Base-by-base conservation (phyloP, 495 filamentous ascomycete genomes). In the Parmelia sp. region DNA sequence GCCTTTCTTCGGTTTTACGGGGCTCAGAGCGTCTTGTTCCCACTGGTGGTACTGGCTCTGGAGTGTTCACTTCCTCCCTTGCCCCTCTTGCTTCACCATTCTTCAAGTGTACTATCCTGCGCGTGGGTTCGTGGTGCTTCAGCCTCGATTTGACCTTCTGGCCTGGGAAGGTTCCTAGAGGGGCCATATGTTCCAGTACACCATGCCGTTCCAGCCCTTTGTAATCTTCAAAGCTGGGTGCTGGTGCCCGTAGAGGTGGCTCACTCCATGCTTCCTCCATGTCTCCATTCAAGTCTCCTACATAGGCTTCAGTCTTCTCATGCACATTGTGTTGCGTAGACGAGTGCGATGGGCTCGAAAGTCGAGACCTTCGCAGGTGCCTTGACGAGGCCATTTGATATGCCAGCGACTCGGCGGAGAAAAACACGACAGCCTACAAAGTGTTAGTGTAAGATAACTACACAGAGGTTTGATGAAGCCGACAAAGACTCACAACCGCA, bases 141-240 rank as follows among this genome's bases (percentile, higher is more conserved):
- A 74, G 59, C 60, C 73, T 72, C 19, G 68, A 65, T 68, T 76
- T 80, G 14, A 79, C 69, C 64, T 78, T 80, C 25, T 72, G 61
- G 72, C 79, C 85, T 11, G 88, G 88, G 57, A 82, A 74, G 33
- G 80, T 80, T 44, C 88, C 88, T 7, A 91, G 74, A 35, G 88
- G 83, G 47, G 81, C 82, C 88, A 91, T 90, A 67, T 83, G 82
- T 72, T 85, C 85, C 15, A 89, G 74, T 8, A 89, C 86, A 58
- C 85, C 85, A 67, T 84, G 79, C 36, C 84, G 76, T 65, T 84
- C 75, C 68, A 84, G 77, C 65, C 80, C 86, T 55, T 69, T 68
- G 69, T 82, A 74, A 62, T 93, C 90, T 73, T 83, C 79, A 72
- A 85, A 93, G 66, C 87, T 90, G 3, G 90, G 83, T 33, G 73